Conservation (phyloP, 202 grass and related monocot species). For the Elaeis oleifera region DNA sequence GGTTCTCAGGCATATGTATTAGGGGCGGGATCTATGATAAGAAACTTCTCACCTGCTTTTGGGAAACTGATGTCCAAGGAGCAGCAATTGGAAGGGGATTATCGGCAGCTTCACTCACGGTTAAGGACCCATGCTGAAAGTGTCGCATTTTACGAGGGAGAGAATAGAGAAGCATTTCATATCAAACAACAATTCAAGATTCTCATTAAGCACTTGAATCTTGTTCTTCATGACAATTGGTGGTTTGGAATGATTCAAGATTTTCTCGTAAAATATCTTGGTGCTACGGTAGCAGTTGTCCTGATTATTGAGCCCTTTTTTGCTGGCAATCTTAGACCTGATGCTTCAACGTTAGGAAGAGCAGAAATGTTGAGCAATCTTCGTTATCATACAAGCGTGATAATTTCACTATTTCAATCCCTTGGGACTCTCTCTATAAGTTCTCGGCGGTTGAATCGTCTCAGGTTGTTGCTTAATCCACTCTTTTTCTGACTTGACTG, state of each 20-base stretch:
- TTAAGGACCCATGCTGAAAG: constrained; percentile 98
- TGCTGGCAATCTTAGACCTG: constrained; percentile 82
- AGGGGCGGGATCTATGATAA: constrained; percentile 76
- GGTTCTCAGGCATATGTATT: constrained; percentile 85
- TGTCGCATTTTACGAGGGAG: constrained; percentile 97
- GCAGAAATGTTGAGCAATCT: constrained; percentile 99
- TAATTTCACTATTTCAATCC: constrained; percentile 94
- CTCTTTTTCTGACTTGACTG: background rate
- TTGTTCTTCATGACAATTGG: constrained; percentile 92
- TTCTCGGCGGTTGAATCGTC: constrained; percentile 82
- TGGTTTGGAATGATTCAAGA: constrained; percentile 99
- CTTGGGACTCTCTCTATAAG: constrained; percentile 93
- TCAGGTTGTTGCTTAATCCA: constrained; percentile 50
- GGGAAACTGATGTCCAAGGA: constrained; percentile 93
- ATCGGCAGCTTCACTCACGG: constrained; percentile 88
- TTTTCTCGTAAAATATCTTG: constrained; percentile 96
- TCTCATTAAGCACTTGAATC: constrained; percentile 74
- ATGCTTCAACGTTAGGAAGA: constrained; percentile 88
- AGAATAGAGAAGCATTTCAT: constrained; percentile 78
- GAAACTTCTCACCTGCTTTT: constrained; percentile 89
- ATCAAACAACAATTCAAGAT: constrained; percentile 70
- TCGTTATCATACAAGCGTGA: constrained; percentile 95
- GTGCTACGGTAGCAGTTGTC: constrained; percentile 90
- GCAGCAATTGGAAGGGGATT: constrained; percentile 93
- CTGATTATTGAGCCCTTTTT: constrained; percentile 99